These are phyloP conservation scores for Penicillium sp. DNA, from an alignment of 2,329 filamentous ascomycete genomes.

Conservation along the genomic window DNA sequence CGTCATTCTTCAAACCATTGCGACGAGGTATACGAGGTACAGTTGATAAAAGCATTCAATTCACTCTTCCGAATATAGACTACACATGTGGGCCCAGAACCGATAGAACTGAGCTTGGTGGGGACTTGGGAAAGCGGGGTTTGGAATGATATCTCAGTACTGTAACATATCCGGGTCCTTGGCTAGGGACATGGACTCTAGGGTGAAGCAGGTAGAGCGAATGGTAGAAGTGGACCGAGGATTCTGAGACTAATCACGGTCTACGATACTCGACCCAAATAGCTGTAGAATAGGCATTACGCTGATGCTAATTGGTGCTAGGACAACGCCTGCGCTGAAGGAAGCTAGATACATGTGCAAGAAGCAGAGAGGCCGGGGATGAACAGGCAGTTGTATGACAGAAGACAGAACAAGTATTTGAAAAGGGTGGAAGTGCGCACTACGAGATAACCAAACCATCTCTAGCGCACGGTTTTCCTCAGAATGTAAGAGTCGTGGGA, in stretches of 20 bases:
- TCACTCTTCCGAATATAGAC: neutral
- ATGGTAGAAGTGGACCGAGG: neutral
- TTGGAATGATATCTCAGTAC: too few species aligned
- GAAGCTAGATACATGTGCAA: constrained; percentile 23
- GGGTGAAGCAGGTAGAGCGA: too few species aligned
- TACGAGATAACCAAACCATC: constrained; percentile 2
- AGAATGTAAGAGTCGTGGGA: neutral
- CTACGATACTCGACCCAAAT: neutral
- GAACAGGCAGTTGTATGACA: constrained; percentile 10
- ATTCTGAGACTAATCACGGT: neutral
- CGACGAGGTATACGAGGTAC: neutral
- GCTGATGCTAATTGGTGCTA: constrained; percentile 27
- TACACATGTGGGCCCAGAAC: too few species aligned
- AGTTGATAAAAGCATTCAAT: neutral
- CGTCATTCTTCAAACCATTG: neutral
- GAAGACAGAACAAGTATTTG: constrained; percentile 8
- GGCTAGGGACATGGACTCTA: too few species aligned
- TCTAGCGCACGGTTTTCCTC: neutral
- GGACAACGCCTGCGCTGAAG: constrained; percentile 27
- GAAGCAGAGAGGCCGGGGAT: constrained; percentile 2
- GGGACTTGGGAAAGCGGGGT: too few species aligned
- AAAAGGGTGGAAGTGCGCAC: constrained; percentile 5
- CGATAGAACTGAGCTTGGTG: too few species aligned
- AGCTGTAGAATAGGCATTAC: constrained; percentile 18
- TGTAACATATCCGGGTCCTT: too few species aligned